These are phyloP conservation scores for Cylindrotheca fusiformis DNA, from an alignment of 108 stramenopile species.

Conservation along the genomic window DNA sequence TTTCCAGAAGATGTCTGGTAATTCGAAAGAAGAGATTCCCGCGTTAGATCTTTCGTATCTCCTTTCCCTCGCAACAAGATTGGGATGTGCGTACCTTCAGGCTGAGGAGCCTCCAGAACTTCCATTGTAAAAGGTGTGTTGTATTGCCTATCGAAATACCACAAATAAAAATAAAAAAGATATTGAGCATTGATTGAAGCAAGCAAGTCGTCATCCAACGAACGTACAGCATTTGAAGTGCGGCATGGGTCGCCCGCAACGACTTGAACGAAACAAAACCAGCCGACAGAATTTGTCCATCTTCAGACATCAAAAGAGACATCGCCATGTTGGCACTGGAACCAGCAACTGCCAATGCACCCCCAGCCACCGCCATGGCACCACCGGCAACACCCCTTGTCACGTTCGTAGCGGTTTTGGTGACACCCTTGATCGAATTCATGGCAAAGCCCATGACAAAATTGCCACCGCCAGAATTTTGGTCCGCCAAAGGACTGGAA, in stretches of 20 bases:
- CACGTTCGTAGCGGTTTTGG: not conserved
- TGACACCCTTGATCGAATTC: not conserved
- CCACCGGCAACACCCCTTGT: not conserved
- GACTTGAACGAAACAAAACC: constrained; percentile 49
- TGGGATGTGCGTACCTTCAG: constrained; percentile 14
- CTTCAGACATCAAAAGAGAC: constrained; percentile 11
- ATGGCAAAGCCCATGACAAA: not conserved
- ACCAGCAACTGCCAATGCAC: not conserved
- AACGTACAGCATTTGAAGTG: constrained; percentile 37
- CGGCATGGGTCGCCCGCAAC: constrained; percentile 28
- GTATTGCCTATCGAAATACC: constrained; percentile 10
- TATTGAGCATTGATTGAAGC: not conserved
- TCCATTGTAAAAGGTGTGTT: constrained; percentile 35
- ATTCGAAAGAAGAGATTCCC: not conserved
- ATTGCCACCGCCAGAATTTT: too few relatives aligned
- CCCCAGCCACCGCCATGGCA: not conserved
- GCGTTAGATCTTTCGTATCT: not conserved
- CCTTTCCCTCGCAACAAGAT: not conserved
- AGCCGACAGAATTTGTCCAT: constrained; percentile 28
- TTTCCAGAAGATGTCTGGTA: constrained; percentile 44
- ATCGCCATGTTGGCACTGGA: not conserved
- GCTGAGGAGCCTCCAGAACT: constrained; percentile 43
- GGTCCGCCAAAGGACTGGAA: not conserved
- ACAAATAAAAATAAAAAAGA: not conserved
- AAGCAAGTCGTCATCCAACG: not conserved